Base-by-base conservation (phyloP, 2,329 filamentous ascomycete genomes). In the Biscogniauxia mediterranea region DNA sequence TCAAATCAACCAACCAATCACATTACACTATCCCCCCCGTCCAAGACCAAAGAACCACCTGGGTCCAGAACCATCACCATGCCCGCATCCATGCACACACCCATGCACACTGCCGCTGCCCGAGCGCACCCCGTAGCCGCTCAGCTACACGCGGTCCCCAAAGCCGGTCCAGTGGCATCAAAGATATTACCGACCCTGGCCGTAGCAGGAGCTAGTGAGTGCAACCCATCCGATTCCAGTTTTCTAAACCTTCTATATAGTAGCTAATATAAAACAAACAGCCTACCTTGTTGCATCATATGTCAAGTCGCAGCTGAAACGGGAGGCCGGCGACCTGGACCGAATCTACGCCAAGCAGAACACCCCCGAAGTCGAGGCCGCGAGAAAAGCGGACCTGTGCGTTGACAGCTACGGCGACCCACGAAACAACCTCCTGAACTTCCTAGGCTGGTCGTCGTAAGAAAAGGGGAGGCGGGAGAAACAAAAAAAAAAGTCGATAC, bases 291-390 rank as follows among this genome's bases (percentile, higher is more conserved):
- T 71, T 8, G 64, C 59, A 50, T 53, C 67, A 5, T 74, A 70
- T 56, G 66, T 74, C 26, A 55, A 54, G 3, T 59, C 55, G 3
- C 70, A 73, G 38, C 64, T 74, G 6, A 55, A 51, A 42, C 55
- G 55, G 15, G 60, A 68, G n/a, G 55, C 67, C 21, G 63, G 61
- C 19, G 54, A 55, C 26, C 67, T 73, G 55, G 70, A 73, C 58
- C 62, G 58, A 15, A 74, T 74, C 64, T 74, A 70, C 61, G 49
- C 70, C 11, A 69, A 73, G 55, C 70, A 74, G 50, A 74, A 74
- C 68, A 73, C 72, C 0, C 67, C 71, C 52, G 70, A 73, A 46
- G 70, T 71, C 54, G 70, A 72, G 63, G 60, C 57, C 25, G 65
- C 66, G 8, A 60, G 71, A 26, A 71, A 64, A 55, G 59, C 42